phyloP scores from a whole-genome alignment of 78 protist species.

The Dictyostelium intermedium region DNA sequence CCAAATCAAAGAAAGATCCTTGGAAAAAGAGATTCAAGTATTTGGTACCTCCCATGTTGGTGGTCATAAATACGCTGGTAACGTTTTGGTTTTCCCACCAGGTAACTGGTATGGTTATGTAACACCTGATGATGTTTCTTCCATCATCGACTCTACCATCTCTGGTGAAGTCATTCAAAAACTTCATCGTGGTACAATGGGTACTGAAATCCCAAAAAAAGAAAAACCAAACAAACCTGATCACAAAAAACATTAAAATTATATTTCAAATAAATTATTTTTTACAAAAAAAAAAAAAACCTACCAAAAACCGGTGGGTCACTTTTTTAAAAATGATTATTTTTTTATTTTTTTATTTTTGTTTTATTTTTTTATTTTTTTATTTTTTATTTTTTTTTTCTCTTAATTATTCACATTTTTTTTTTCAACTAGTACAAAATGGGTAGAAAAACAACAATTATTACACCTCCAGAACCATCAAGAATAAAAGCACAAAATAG shows the following conservation, averaged over 20 bases:
- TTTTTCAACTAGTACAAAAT: too few species aligned
- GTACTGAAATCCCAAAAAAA: neutral
- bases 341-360: too few species aligned
- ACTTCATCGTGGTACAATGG: slow-evolving; percentile 58
- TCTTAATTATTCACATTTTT: too few species aligned
- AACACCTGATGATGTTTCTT: slow-evolving; percentile 38
- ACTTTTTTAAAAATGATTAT: too few species aligned
- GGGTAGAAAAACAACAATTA: neutral
- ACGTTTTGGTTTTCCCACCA: slow-evolving; percentile 75
- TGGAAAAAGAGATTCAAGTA: slow-evolving; percentile 47
- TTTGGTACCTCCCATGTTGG: slow-evolving; percentile 70
- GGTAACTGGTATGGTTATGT: slow-evolving; percentile 85
- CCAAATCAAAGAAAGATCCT: slow-evolving; percentile 30
- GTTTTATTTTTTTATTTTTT: too few species aligned
- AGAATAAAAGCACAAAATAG: neutral
- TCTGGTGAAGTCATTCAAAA: neutral
- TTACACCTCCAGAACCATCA: neutral
- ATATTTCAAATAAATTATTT: too few species aligned
- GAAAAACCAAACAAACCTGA: neutral
- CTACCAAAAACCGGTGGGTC: neutral
- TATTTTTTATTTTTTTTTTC: too few species aligned
- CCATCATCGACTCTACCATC: slow-evolving; percentile 26
- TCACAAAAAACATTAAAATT: too few species aligned
- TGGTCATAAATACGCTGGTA: slow-evolving; percentile 83
- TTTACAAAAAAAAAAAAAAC: neutral